A percentile compares a stretch with the other conserved stretches of the same genome.
Conservation (phyloP, 768 basidiomycete species). For the Sporobolomyces phaffii region DNA sequence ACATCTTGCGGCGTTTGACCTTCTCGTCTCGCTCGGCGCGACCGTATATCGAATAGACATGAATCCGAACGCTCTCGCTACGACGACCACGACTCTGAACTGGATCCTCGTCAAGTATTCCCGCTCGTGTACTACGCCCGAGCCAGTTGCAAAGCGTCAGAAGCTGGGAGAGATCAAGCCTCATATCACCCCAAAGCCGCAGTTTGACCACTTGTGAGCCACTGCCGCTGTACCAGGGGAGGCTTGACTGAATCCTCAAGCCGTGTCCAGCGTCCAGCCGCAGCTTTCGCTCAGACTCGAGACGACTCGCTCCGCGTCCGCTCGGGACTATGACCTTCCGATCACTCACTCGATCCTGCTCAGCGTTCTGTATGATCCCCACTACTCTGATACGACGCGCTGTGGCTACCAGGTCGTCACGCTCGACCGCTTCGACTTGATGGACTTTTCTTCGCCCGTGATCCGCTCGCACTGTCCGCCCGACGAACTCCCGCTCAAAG, state of each 20-base stretch:
- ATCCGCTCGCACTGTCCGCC: background rate
- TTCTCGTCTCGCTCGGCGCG: background rate
- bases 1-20: background rate
- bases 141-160: background rate
- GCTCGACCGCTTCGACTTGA: constrained; percentile 26
- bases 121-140: background rate
- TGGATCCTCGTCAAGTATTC: constrained; percentile 30
- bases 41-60: background rate
- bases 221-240: no score
- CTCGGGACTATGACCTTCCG: background rate
- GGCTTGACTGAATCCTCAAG: background rate
- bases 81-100: constrained; percentile 14
- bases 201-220: constrained; percentile 31
- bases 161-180: background rate
- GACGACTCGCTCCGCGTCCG: background rate
- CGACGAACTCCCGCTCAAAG: constrained; percentile 29
- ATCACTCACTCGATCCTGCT: constrained; percentile 13
- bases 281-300: constrained; percentile 23
- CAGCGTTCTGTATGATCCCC: constrained; percentile 20
- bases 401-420: constrained; percentile 1
- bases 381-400: background rate
- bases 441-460: constrained; percentile 5
- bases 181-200: background rate
- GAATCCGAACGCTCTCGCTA: background rate
- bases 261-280: constrained; percentile 8